Conservation (phyloP, 257 asterid genomes). For the Solanum paucissectum region DNA sequence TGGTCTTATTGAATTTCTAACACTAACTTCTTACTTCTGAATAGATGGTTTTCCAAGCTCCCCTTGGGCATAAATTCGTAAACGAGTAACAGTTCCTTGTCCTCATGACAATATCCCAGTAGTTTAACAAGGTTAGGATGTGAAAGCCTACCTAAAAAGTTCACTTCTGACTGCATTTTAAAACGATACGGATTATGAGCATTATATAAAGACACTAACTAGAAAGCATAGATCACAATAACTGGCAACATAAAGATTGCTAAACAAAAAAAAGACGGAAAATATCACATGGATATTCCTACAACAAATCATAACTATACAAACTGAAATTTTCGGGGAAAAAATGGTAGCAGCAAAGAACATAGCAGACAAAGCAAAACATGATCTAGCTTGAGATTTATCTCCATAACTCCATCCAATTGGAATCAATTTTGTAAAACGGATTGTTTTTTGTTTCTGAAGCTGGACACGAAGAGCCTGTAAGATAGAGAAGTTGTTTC, state of each 20-base stretch:
- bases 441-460: neutral
- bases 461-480: neutral
- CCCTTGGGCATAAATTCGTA: conserved; percentile 41
- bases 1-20: neutral
- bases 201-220: neutral
- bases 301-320: neutral
- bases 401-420: neutral
- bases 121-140: conserved; percentile 40
- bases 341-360: neutral
- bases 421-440: neutral
- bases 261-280: neutral
- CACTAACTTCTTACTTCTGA: conserved; percentile 24
- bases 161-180: conserved; percentile 38
- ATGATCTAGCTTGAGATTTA: neutral
- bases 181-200: neutral
- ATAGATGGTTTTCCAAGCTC: conserved; percentile 42
- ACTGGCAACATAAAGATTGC: neutral
- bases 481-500: neutral
- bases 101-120: conserved; percentile 33
- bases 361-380: neutral
- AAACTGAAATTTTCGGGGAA: neutral
- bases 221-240: neutral
- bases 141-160: conserved; percentile 39
- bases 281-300: neutral
- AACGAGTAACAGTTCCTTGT: conserved; percentile 28